Conservation (phyloP, 2,329 filamentous ascomycete species). For the Kalaharituber pfeilii region DNA sequence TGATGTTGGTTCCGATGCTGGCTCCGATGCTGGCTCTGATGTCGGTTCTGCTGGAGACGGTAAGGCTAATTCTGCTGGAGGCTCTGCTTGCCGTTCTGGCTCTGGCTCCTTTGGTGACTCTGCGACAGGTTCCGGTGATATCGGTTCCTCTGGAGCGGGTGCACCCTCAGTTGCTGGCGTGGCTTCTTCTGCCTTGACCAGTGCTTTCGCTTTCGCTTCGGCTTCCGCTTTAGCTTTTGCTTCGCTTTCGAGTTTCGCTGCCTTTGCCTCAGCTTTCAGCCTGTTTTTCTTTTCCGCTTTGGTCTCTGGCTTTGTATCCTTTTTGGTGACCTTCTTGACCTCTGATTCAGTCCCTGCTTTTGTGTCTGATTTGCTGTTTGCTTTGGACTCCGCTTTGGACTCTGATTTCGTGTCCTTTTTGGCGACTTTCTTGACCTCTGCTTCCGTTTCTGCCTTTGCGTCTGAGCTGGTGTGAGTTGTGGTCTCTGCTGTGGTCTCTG, state of each 20-base stretch:
- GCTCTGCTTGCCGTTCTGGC: not conserved
- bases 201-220: not conserved
- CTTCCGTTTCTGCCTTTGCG: too few species aligned
- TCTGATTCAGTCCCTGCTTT: too few species aligned
- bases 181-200: not conserved
- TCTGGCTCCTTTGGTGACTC: not conserved
- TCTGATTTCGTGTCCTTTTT: not conserved
- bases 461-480: not conserved
- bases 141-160: not conserved
- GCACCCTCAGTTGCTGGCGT: not conserved
- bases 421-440: not conserved
- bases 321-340: not conserved
- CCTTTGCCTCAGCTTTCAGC: not conserved
- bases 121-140: not conserved
- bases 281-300: not conserved
- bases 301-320: not conserved
- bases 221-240: not conserved
- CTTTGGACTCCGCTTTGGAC: not conserved
- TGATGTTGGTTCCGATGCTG: not conserved
- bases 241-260: too few species aligned
- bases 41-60: not conserved
- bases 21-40: not conserved
- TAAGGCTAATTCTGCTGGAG: not conserved
- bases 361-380: not conserved
- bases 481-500: too few species aligned